A percentile compares a stretch with the other conserved stretches of the same genome.
These are phyloP conservation scores for Xylaria telfairii DNA, from an alignment of 495 filamentous ascomycete genomes.

Conservation along the genomic window DNA sequence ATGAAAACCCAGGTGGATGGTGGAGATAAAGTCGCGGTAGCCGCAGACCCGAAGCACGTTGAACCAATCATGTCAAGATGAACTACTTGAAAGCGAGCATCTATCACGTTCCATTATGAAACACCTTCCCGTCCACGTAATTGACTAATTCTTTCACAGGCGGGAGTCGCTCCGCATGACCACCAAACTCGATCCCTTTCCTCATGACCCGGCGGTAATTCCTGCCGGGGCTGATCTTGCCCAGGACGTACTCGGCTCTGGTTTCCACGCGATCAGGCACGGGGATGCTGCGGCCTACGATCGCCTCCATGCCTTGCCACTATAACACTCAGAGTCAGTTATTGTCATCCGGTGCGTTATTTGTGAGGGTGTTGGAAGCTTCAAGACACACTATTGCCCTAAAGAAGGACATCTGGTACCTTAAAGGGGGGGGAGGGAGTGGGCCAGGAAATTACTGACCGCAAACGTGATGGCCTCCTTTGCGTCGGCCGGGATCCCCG, in stretches of 20 bases:
- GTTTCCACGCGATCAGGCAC: constrained; percentile 60
- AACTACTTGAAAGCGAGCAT: too few species aligned
- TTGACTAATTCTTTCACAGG: constrained; percentile 54
- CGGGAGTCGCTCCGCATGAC: constrained; percentile 49
- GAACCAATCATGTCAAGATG: too few species aligned
- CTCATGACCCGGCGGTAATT: constrained; percentile 60
- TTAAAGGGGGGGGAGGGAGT: too few species aligned
- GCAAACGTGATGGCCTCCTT: constrained; percentile 67
- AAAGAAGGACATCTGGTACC: too few species aligned
- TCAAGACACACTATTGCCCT: too few species aligned
- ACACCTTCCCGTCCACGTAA: background rate
- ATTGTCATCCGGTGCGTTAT: too few species aligned
- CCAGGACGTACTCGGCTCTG: constrained; percentile 53
- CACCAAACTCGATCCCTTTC: constrained; percentile 57
- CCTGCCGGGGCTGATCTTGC: constrained; percentile 59
- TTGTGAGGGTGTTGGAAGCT: too few species aligned
- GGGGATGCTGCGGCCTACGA: constrained; percentile 58
- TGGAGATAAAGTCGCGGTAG: too few species aligned
- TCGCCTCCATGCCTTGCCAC: constrained; percentile 61
- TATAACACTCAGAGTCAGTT: too few species aligned
- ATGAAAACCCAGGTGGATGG: too few species aligned
- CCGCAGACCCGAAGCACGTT: too few species aligned
- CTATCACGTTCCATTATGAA: background rate
- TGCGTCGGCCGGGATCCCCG: constrained; percentile 57
- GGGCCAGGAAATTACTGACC: too few species aligned